A percentile compares a stretch with the other conserved stretches of the same genome.
phyloP scores from a whole-genome alignment of 2,329 filamentous ascomycete species.

The Hypoxylon sp. region DNA sequence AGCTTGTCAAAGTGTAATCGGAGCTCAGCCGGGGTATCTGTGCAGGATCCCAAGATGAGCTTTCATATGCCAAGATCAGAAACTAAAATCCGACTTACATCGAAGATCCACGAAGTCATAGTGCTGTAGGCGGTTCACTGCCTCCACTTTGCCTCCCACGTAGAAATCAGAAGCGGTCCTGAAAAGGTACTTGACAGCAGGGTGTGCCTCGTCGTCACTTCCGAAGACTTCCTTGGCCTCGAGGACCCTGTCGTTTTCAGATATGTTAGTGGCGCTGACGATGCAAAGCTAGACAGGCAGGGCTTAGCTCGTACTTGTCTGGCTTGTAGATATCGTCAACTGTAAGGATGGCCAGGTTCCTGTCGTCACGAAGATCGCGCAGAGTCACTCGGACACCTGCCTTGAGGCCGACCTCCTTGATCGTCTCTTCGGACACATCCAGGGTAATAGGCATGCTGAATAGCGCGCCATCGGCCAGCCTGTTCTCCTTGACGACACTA shows the following conservation, averaged over 20 bases:
- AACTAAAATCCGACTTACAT: conserved; percentile 67
- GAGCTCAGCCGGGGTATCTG: conserved; percentile 92
- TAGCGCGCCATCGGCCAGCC: conserved; percentile 87
- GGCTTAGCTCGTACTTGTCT: conserved; percentile 77
- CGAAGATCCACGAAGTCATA: conserved; percentile 98
- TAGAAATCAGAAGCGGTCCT: conserved; percentile 87
- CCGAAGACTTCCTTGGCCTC: conserved; percentile 97
- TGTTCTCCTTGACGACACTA: conserved; percentile 89
- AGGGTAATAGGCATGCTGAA: conserved; percentile 98
- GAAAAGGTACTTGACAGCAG: conserved; percentile 91
- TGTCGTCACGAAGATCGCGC: conserved; percentile 95
- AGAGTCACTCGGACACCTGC: conserved; percentile 85
- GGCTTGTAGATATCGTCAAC: conserved; percentile 96
- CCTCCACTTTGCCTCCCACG: conserved; percentile 94
- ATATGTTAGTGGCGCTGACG: conserved; percentile 64
- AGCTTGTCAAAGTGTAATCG: conserved; percentile 99
- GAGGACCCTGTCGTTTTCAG: conserved; percentile 68
- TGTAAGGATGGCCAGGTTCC: conserved; percentile 94
- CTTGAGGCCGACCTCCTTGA: conserved; percentile 81
- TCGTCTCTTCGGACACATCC: conserved; percentile 80
- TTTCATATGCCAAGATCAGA: conserved; percentile 2
- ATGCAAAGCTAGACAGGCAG: conserved; percentile 53
- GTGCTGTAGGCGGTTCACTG: conserved; percentile 94
- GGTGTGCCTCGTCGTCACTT: conserved; percentile 88
- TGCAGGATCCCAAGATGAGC: conserved; percentile 27